Base-by-base conservation (phyloP, 345 rosid species). In the Boechera retrofracta region DNA sequence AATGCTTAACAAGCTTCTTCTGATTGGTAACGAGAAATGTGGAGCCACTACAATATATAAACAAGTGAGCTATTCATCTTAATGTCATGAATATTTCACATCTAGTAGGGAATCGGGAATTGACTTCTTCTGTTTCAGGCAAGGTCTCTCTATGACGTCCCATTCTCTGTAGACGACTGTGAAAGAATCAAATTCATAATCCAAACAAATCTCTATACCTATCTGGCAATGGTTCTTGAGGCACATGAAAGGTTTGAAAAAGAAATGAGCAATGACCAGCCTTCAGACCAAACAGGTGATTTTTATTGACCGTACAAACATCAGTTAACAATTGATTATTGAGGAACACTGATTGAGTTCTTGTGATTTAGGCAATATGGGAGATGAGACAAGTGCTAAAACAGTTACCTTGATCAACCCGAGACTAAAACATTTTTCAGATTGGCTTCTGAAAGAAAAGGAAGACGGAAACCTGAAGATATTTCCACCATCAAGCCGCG, bases 11-110 rank as follows among this genome's bases (percentile, higher is more conserved):
- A 92, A 81, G 66, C 84, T 90, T 79, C 91, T 95, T 78, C 87
- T 95, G 53, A 84, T 92, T 31, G 98, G 96, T 74, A 76, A 70
- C 51, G 83, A 79, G 73, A 89, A 89, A 64, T 89, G 96, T 32
- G 99, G 99, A 77, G 86, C 94, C 2, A 84, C 96, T 71, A 88
- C 99, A 48, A 77, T 94, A 64, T 90, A 88, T 82, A 94, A 92
- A 82, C 94, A 94, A 87, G 99, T 89, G 63, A 72, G 76, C 31
- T 39, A 24, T 73, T 52, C 47, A 69, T 54, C 63, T 72, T 67
- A 60, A 49, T 49, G 58, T 63, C 41, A 56, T 12, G 13, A 56
- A 39, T 58, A 33, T 28, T n/a, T 75, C 28, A 72, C 32, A 2
- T 69, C 32, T 49, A 74, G 55, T 73, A 11, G 29, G 49, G 24